Percentiles rank a stretch among this genome's conserved stretches.
These are phyloP conservation scores for Mycena amicta DNA, from an alignment of 768 basidiomycete species.

Conservation along the genomic window DNA sequence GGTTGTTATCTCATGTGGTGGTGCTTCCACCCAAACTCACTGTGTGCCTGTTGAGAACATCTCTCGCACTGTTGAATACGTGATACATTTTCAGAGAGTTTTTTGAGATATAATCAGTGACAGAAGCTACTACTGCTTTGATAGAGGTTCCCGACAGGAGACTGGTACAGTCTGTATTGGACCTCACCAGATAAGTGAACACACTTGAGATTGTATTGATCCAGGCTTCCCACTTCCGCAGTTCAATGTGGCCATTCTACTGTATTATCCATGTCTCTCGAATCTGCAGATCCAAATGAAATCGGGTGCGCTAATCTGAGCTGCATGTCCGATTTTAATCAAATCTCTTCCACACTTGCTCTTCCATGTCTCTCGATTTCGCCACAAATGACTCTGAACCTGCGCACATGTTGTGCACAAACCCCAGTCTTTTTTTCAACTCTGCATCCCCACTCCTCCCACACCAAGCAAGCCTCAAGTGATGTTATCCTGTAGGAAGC, in stretches of 20 bases:
- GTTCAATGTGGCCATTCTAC: slow-evolving; percentile 30
- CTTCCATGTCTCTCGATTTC: too few species aligned
- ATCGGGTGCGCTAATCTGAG: too few species aligned
- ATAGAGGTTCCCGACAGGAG: slow-evolving; percentile 42
- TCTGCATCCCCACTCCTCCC: too few species aligned
- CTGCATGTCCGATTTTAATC: too few species aligned
- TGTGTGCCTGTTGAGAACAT: slow-evolving; percentile 28
- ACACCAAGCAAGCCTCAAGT: too few species aligned
- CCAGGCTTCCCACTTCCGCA: slow-evolving; percentile 38
- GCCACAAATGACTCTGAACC: too few species aligned
- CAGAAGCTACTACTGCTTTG: slow-evolving; percentile 40
- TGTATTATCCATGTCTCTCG: too few species aligned
- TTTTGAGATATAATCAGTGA: slow-evolving; percentile 49
- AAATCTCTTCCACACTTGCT: too few species aligned
- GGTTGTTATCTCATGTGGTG: slow-evolving; percentile 24
- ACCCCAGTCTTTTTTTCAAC: too few species aligned
- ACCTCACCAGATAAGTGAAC: slow-evolving; percentile 36
- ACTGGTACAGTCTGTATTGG: slow-evolving; percentile 43
- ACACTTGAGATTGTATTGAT: slow-evolving; percentile 37
- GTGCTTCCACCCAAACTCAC: slow-evolving; percentile 24
- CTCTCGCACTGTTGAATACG: slow-evolving; percentile 35
- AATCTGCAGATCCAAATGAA: too few species aligned
- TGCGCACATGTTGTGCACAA: too few species aligned
- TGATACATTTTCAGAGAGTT: slow-evolving; percentile 38
- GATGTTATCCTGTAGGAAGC: too few species aligned